Percentiles rank a stretch among this genome's conserved stretches.
Conservation (phyloP, 306 rosid genomes). For the Glycine tomentella region DNA sequence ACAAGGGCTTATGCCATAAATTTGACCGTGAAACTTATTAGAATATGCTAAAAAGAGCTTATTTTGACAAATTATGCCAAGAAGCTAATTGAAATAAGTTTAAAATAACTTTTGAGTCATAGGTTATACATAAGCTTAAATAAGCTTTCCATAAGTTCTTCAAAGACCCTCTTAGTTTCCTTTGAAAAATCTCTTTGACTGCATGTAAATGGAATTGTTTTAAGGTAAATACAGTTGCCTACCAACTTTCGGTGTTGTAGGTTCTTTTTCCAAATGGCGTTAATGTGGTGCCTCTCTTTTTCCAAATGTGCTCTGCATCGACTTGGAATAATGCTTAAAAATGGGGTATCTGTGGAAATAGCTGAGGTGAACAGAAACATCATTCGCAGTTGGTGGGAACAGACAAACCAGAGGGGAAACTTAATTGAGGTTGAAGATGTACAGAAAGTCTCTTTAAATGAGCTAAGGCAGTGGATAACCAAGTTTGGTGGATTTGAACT, state of each 20-base stretch:
- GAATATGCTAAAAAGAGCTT: neutral
- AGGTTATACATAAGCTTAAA: too few relatives aligned
- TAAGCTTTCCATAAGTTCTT: neutral
- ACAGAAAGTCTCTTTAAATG: conserved; percentile 52
- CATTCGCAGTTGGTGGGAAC: conserved; percentile 87
- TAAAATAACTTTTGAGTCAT: too few relatives aligned
- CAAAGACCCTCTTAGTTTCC: conserved; percentile 3
- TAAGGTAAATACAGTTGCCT: conserved; percentile 85
- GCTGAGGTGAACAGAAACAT: conserved; percentile 67
- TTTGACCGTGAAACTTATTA: neutral
- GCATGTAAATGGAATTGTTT: conserved; percentile 28
- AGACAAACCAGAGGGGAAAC: conserved; percentile 70
- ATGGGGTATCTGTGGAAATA: conserved; percentile 69
- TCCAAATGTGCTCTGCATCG: conserved; percentile 81
- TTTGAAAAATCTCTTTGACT: neutral
- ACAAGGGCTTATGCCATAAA: neutral
- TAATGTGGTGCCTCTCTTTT: conserved; percentile 76
- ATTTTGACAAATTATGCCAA: neutral
- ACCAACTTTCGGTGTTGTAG: conserved; percentile 75
- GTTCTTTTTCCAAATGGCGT: conserved; percentile 68
- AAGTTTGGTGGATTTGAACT: conserved; percentile 80
- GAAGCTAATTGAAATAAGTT: neutral
- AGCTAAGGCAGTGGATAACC: conserved; percentile 52
- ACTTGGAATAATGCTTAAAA: conserved; percentile 68
- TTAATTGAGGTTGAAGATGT: conserved; percentile 66